These are phyloP conservation scores for Colletotrichum magnum DNA, from an alignment of 2,329 filamentous ascomycete species.

Conservation along the genomic window DNA sequence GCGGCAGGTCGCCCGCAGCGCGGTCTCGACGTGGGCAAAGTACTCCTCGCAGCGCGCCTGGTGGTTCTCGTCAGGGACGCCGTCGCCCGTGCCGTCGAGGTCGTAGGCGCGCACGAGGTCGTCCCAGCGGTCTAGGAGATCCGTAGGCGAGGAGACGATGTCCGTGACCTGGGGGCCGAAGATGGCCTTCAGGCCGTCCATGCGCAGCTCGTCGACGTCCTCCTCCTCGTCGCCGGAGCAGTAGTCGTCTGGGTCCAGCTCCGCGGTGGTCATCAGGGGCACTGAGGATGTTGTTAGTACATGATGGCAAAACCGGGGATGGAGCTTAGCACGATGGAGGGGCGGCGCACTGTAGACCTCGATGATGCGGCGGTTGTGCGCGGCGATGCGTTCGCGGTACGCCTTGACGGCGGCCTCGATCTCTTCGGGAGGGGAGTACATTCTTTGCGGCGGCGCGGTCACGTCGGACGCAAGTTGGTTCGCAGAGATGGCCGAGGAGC, in stretches of 20 bases:
- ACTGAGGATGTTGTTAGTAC: not conserved
- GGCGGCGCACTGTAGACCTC: not conserved
- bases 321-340: not conserved
- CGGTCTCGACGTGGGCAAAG: not conserved
- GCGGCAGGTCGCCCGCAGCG: not conserved
- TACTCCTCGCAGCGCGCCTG: not conserved
- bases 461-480: too few relatives aligned
- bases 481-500: too few relatives aligned
- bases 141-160: not conserved
- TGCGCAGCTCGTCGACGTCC: not conserved
- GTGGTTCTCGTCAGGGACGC: not conserved
- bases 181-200: not conserved
- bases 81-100: not conserved
- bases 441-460: too few relatives aligned
- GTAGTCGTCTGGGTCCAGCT: not conserved
- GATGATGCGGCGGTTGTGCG: not conserved
- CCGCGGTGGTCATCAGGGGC: not conserved
- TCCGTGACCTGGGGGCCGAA: not conserved
- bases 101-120: not conserved
- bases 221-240: not conserved
- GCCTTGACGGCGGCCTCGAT: not conserved
- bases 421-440: constrained; percentile 11
- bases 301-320: too few relatives aligned
- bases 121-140: not conserved
- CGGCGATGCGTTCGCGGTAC: not conserved